phyloP scores from a whole-genome alignment of 164 flowering plant genomes.

The Vitis rotundifolia region DNA sequence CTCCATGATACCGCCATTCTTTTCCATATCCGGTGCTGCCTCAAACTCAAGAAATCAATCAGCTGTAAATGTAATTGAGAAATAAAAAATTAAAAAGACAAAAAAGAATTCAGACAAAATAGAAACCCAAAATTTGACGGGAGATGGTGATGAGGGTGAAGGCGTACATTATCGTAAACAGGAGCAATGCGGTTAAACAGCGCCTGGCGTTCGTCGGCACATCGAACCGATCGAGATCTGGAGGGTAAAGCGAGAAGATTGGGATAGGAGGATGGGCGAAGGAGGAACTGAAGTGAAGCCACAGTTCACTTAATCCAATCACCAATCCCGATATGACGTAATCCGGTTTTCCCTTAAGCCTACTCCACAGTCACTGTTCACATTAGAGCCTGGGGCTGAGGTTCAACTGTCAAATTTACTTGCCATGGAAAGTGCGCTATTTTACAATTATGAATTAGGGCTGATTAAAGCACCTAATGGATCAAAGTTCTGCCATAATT shows the following conservation, averaged over 20 bases:
- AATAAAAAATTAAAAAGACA: background rate
- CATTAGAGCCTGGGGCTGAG: too few species aligned
- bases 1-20: too few species aligned
- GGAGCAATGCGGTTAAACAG: conserved; percentile 91
- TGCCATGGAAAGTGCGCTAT: too few species aligned
- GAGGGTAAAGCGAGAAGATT: background rate
- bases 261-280: conserved; percentile 2
- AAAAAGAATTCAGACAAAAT: background rate
- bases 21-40: too few species aligned
- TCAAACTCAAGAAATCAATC: conserved; percentile 55
- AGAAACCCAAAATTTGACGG: background rate
- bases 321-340: too few species aligned
- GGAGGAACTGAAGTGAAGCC: conserved; percentile 20
- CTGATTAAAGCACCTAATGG: too few species aligned
- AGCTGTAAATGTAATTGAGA: conserved; percentile 38
- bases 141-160: background rate
- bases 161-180: conserved; percentile 72
- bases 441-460: too few species aligned
- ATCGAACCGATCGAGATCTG: conserved; percentile 21
- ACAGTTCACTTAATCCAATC: background rate
- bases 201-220: conserved; percentile 64
- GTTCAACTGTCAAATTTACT: too few species aligned
- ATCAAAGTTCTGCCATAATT: too few species aligned
- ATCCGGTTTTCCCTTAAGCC: too few species aligned
- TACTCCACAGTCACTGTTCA: too few species aligned